Conservation (phyloP, 495 filamentous ascomycete genomes). For the Poronia punctata region DNA sequence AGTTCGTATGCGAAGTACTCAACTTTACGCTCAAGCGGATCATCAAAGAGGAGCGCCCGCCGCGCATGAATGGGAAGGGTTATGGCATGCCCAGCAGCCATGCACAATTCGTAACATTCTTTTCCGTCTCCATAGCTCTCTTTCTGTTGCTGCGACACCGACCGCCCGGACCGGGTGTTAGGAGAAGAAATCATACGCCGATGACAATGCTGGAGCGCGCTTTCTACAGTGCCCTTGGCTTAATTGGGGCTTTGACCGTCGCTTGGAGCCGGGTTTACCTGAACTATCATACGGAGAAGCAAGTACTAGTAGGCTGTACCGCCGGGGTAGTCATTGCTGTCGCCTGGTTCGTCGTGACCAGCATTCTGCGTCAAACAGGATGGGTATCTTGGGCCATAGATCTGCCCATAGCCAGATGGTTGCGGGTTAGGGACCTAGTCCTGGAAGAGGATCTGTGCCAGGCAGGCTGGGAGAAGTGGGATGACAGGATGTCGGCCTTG, state of each 20-base stretch:
- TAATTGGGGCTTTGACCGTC: conserved; percentile 59
- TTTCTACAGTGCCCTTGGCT: conserved; percentile 47
- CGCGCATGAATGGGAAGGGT: conserved; percentile 77
- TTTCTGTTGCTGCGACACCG: conserved; percentile 76
- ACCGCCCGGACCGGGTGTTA: conserved; percentile 33
- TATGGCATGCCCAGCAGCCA: conserved; percentile 99
- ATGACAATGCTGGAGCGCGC: conserved; percentile 52
- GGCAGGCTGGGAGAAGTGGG: conserved; percentile 91
- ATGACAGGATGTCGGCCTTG: conserved; percentile 40
- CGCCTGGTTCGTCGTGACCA: conserved; percentile 71
- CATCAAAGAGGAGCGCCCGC: conserved; percentile 86
- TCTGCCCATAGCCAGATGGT: conserved; percentile 51
- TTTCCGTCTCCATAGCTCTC: conserved; percentile 71
- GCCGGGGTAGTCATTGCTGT: conserved; percentile 68
- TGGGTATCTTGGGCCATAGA: conserved; percentile 67
- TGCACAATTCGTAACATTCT: conserved; percentile 89
- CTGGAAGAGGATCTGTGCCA: conserved; percentile 86
- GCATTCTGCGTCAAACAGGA: conserved; percentile 50
- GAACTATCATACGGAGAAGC: conserved; percentile 83
- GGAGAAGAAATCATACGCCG: conserved; percentile 34
- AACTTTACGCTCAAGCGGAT: conserved; percentile 86
- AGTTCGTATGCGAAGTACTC: conserved; percentile 87
- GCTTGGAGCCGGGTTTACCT: conserved; percentile 80
- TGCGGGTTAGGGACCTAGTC: conserved; percentile 75
- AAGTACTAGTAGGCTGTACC: conserved; percentile 72